phyloP scores from a whole-genome alignment of 768 basidiomycete genomes.

The Amanita thiersii region DNA sequence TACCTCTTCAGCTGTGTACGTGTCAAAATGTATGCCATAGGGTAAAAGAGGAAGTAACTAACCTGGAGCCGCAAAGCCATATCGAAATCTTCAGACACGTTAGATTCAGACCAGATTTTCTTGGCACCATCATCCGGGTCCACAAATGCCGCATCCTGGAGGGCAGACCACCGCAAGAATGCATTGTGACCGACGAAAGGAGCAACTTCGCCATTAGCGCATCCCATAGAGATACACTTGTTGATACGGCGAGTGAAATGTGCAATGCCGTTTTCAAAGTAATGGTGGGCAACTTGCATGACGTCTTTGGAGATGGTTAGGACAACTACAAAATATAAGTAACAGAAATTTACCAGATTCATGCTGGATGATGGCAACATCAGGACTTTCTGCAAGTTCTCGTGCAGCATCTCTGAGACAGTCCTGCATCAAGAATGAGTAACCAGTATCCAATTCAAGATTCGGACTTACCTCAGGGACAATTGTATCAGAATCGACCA shows the following conservation, averaged over 20 bases:
- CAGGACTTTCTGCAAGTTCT: constrained; percentile 74
- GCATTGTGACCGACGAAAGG: constrained; percentile 87
- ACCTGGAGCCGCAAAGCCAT: constrained; percentile 64
- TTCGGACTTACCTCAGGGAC: constrained; percentile 56
- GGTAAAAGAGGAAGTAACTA: too few relatives aligned
- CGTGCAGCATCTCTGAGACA: constrained; percentile 87
- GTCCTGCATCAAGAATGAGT: constrained; percentile 36
- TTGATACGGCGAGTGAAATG: constrained; percentile 87
- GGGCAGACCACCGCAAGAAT: constrained; percentile 82
- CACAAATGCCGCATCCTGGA: constrained; percentile 78
- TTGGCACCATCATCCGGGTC: constrained; percentile 54
- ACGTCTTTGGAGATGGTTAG: constrained; percentile 46
- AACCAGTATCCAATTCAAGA: neutral
- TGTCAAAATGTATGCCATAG: constrained; percentile 2
- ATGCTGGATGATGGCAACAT: constrained; percentile 87
- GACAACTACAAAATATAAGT: neutral
- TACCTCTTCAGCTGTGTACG: constrained; percentile 48
- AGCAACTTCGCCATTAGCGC: constrained; percentile 75
- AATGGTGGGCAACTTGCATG: constrained; percentile 85
- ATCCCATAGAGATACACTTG: constrained; percentile 70
- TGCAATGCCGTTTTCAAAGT: constrained; percentile 87
- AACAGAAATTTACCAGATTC: constrained; percentile 54
- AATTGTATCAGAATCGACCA: constrained; percentile 77
- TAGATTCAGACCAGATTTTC: constrained; percentile 80
- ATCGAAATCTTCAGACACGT: constrained; percentile 81